phyloP scores from a whole-genome alignment of 441 rosid species.

The Manihot esculenta region DNA sequence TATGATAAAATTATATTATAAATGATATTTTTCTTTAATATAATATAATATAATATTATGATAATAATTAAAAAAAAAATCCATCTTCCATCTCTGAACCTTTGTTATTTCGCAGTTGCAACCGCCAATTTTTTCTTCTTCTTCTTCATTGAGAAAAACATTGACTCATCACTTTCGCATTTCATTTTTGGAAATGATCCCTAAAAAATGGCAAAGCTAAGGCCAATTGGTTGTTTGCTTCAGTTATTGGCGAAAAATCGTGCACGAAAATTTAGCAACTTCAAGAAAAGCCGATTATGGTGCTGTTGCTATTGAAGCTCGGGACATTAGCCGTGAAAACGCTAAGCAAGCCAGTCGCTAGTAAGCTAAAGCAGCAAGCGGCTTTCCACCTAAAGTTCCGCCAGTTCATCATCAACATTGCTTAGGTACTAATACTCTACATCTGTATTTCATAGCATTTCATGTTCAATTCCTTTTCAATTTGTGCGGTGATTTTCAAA shows the following conservation, averaged over 20 bases:
- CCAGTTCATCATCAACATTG: conserved; percentile 63
- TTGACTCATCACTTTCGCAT: background rate
- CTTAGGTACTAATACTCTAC: conserved; percentile 43
- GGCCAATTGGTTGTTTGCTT: background rate
- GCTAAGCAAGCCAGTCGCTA: conserved; percentile 75
- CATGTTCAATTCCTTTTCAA: background rate
- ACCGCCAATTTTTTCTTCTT: too few relatives aligned
- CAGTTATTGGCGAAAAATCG: background rate
- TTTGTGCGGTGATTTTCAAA: background rate
- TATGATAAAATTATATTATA: too few relatives aligned
- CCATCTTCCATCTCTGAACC: too few relatives aligned
- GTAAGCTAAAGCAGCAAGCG: conserved; percentile 73
- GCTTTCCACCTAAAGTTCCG: conserved; percentile 64
- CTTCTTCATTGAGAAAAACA: background rate
- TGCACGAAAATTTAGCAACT: too few relatives aligned
- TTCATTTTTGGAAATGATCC: background rate
- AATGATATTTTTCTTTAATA: too few relatives aligned
- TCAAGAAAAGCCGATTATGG: conserved; percentile 17
- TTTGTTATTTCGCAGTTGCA: background rate
- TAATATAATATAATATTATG: too few relatives aligned
- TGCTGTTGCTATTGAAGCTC: conserved; percentile 46
- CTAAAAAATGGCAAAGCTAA: too few relatives aligned
- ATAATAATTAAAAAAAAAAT: too few relatives aligned
- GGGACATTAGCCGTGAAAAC: conserved; percentile 77
- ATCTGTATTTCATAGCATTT: background rate